phyloP scores from a whole-genome alignment of 768 basidiomycete species.

The Omphalotus guepiniiformis region DNA sequence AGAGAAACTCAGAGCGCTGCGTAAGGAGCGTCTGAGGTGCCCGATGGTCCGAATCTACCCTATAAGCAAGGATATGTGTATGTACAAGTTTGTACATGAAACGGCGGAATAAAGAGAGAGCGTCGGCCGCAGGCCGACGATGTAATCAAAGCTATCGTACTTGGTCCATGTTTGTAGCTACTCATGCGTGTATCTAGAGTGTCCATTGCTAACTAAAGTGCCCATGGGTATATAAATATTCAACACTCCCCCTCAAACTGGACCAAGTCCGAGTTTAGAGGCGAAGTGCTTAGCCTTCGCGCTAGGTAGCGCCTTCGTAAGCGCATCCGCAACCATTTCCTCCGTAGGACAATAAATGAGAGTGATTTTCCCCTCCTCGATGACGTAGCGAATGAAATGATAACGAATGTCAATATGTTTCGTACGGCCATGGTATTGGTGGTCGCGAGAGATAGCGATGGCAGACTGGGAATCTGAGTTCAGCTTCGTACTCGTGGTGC shows the following conservation, averaged over 20 bases:
- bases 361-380: not conserved
- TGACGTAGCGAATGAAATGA: constrained; percentile 17
- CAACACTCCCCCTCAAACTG: constrained; percentile 6
- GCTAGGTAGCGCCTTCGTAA: constrained; percentile 23
- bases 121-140: too few relatives aligned
- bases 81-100: too few relatives aligned
- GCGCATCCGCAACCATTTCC: constrained; percentile 21
- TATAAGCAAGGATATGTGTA: too few relatives aligned
- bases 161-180: too few relatives aligned
- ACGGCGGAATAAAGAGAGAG: too few relatives aligned
- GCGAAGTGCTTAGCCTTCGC: constrained; percentile 2
- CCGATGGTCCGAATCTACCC: too few relatives aligned
- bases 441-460: constrained; percentile 16
- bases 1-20: too few relatives aligned
- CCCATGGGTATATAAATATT: not conserved
- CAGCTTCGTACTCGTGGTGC: too few relatives aligned
- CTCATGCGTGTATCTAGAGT: too few relatives aligned
- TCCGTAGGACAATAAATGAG: constrained; percentile 16
- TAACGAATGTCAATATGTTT: constrained; percentile 26
- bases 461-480: constrained; percentile 26
- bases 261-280: not conserved
- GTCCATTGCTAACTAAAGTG: too few relatives aligned
- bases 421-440: constrained; percentile 18
- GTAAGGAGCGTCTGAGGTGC: too few relatives aligned
- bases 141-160: too few relatives aligned